Base-by-base conservation (phyloP, 2,329 filamentous ascomycete genomes). In the Xylariaceae sp. region DNA sequence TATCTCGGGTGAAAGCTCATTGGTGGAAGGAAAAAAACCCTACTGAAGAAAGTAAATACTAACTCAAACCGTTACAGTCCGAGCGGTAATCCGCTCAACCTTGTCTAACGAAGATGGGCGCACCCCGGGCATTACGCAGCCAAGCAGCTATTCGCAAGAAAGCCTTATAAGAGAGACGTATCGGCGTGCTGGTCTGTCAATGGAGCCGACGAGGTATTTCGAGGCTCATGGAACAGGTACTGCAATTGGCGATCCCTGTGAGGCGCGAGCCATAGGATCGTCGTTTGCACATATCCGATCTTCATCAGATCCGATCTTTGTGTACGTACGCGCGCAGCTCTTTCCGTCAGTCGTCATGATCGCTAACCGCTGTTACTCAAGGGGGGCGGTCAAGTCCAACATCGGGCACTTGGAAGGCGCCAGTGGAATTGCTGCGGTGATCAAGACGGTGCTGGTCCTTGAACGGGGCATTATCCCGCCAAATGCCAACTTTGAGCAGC, bases 91-190 rank as follows among this genome's bases (percentile, higher is more conserved):
- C 33, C 63, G 69, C 0, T 66, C 66, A 3, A 70, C 65, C 0
- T 63, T 58, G 1, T 52, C 66, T 11, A 75, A 74, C 50, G 59
- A 67, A 38, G 74, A 79, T 52, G 75, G 76, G 4, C 62, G 55
- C 15, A 64, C 75, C 60, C 11, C 62, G 3, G 74, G 74, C 2
- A 71, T 80, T 31, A 77, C 75, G 0, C 67, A 74, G 43, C 78
- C 77, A 0, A 75, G 58, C 39, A 47, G 44, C 0, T 48, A 58
- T 1, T 67, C 70, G 0, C 75, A 77, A 51, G 60, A 56, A 10
- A 38, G 31, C 1, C 45, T 71, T 2, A 72, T 72, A 19, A 46
- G 58, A 40, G 49, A 55, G 3, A 64, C 65, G 0, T 75, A 74
- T 49, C 15, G 17, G 0, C 49, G 50, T 15, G 65, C 68, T 5